Evolutionary conservation across 345 rosid species (phyloP).

Genomic region (Arabis alpina): DNA sequence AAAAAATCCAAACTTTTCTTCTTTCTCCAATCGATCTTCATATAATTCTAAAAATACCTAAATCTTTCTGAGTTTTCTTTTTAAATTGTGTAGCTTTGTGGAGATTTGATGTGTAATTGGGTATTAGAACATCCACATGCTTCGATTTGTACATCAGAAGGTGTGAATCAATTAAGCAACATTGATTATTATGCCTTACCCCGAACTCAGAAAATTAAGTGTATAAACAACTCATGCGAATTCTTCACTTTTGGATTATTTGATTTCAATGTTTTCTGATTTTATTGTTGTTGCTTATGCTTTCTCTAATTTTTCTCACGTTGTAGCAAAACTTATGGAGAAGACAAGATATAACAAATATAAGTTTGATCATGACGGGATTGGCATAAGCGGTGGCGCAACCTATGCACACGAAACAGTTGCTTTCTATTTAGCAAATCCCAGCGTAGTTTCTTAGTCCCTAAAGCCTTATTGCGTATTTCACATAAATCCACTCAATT

Average conservation of each 20-base stretch:
- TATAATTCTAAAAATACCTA: background rate
- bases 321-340: too few species aligned
- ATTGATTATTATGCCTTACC: slow-evolving; percentile 81
- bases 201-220: slow-evolving; percentile 67
- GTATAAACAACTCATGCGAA: too few species aligned
- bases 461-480: too few species aligned
- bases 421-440: too few species aligned
- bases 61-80: background rate
- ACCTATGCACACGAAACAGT: too few species aligned
- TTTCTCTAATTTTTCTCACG: too few species aligned
- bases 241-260: background rate
- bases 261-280: background rate
- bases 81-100: slow-evolving; percentile 63
- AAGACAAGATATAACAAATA: too few species aligned
- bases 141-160: slow-evolving; percentile 71
- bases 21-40: background rate
- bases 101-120: slow-evolving; percentile 75
- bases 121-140: slow-evolving; percentile 64
- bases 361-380: too few species aligned
- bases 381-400: too few species aligned
- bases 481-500: too few species aligned
- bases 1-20: slow-evolving; percentile 14
- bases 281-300: background rate
- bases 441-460: too few species aligned
- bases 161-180: slow-evolving; percentile 57